phyloP scores from a whole-genome alignment of 2,329 filamentous ascomycete species.

The Nemania sp. region DNA sequence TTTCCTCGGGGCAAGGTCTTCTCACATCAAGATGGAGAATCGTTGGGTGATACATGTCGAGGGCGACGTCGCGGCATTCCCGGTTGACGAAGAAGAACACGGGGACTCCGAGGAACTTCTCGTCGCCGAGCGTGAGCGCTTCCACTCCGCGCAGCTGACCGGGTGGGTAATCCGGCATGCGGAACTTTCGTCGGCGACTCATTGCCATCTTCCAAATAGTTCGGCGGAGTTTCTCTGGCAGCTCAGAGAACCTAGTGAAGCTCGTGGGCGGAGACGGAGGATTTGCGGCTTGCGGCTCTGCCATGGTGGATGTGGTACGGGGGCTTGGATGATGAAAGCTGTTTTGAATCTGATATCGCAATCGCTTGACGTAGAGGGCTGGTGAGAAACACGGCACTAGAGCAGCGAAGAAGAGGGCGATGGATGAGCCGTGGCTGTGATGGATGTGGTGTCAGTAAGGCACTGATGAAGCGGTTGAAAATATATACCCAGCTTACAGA shows the following conservation, averaged over 20 bases:
- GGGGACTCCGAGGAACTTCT: background rate
- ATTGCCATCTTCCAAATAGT: slow-evolving; percentile 2
- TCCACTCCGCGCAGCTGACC: background rate
- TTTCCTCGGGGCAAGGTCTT: no score
- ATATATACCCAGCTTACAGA: no score
- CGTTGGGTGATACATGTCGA: background rate
- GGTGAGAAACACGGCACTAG: no score
- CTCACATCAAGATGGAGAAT: no score
- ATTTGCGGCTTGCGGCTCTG: background rate
- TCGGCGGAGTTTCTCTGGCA: slow-evolving; percentile 1
- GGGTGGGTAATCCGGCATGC: background rate
- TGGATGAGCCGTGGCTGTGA: no score
- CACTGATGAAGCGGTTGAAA: no score
- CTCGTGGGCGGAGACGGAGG: background rate
- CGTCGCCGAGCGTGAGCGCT: background rate
- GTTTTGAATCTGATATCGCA: no score
- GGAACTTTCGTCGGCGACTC: background rate
- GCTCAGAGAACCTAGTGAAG: background rate
- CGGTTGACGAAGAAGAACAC: slow-evolving; percentile 13
- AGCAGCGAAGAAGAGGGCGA: no score
- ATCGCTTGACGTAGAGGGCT: no score
- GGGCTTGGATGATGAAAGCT: background rate
- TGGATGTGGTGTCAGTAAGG: no score
- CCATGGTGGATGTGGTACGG: background rate
- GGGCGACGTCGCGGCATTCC: background rate